These are phyloP conservation scores for Artomyces pyxidatus DNA, from an alignment of 768 basidiomycete species.

Conservation along the genomic window DNA sequence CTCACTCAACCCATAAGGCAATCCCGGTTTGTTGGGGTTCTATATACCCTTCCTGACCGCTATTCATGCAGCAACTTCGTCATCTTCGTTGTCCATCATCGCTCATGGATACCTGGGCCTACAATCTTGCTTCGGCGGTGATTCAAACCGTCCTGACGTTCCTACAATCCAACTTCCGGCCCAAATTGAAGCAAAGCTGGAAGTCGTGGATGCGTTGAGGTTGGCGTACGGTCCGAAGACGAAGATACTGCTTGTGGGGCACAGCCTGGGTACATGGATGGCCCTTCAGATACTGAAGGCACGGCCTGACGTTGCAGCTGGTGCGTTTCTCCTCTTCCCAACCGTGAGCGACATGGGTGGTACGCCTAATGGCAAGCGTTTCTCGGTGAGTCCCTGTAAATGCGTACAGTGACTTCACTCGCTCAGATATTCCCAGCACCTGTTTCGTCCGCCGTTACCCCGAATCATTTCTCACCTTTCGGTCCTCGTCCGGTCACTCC, in stretches of 20 bases:
- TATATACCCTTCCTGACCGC: constrained; percentile 57
- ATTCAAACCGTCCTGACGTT: constrained; percentile 25
- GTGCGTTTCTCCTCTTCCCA: constrained; percentile 60
- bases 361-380: constrained; percentile 53
- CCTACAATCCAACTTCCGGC: constrained; percentile 3
- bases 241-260: constrained; percentile 45
- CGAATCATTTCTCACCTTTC: constrained; percentile 38
- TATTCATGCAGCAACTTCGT: constrained; percentile 30
- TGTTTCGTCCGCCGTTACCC: constrained; percentile 41
- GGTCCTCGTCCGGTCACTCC: constrained; percentile 28
- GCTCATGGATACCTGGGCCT: constrained; percentile 34
- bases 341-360: constrained; percentile 53
- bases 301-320: constrained; percentile 44
- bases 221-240: constrained; percentile 35
- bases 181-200: constrained; percentile 5
- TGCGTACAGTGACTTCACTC: too few relatives aligned
- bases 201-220: constrained; percentile 56
- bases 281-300: constrained; percentile 43
- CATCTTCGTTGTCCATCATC: constrained; percentile 41
- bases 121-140: constrained; percentile 37
- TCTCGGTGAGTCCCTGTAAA: constrained; percentile 40
- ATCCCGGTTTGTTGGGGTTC: constrained; percentile 58
- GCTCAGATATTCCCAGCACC: too few relatives aligned
- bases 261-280: constrained; percentile 73
- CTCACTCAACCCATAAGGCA: constrained; percentile 29